A percentile compares a stretch with the other conserved stretches of the same genome.
Conservation (phyloP, 768 basidiomycete genomes). For the Amanita polypyramis region DNA sequence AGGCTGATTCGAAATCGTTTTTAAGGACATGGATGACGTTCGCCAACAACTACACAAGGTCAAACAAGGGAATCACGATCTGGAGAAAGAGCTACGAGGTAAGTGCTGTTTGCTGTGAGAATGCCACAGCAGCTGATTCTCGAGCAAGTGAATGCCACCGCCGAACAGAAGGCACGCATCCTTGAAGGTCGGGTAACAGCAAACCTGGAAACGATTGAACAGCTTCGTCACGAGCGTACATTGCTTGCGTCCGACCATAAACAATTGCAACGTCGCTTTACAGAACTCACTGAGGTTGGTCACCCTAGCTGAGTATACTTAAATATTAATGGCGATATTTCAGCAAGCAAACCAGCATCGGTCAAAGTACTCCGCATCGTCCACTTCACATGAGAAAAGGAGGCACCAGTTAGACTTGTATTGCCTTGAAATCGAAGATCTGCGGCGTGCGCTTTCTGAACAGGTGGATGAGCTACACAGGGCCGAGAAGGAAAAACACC, state of each 20-base stretch:
- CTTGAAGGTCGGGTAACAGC: constrained; percentile 59
- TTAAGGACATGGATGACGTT: constrained; percentile 73
- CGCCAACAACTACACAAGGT: constrained; percentile 53
- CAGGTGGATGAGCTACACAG: constrained; percentile 54
- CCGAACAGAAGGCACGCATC: constrained; percentile 63
- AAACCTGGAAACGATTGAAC: constrained; percentile 61
- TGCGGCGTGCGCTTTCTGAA: constrained; percentile 54
- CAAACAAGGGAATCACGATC: constrained; percentile 64
- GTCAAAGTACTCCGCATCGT: constrained; percentile 47
- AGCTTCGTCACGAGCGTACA: constrained; percentile 68
- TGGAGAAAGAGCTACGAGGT: constrained; percentile 72
- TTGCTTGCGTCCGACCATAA: constrained; percentile 62
- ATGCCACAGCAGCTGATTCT: neutral
- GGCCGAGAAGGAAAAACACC: constrained; percentile 53
- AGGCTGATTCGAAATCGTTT: neutral
- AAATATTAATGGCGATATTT: neutral
- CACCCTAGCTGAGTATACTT: neutral
- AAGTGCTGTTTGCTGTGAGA: constrained; percentile 12
- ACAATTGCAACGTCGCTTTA: constrained; percentile 56
- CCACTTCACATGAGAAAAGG: constrained; percentile 58
- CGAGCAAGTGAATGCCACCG: constrained; percentile 44
- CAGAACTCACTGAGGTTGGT: constrained; percentile 58
- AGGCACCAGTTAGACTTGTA: constrained; percentile 68
- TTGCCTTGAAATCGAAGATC: constrained; percentile 63
- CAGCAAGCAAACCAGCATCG: constrained; percentile 55